Conservation (phyloP, 2,329 filamentous ascomycete genomes). For the Ophiostoma triangulosporum region DNA sequence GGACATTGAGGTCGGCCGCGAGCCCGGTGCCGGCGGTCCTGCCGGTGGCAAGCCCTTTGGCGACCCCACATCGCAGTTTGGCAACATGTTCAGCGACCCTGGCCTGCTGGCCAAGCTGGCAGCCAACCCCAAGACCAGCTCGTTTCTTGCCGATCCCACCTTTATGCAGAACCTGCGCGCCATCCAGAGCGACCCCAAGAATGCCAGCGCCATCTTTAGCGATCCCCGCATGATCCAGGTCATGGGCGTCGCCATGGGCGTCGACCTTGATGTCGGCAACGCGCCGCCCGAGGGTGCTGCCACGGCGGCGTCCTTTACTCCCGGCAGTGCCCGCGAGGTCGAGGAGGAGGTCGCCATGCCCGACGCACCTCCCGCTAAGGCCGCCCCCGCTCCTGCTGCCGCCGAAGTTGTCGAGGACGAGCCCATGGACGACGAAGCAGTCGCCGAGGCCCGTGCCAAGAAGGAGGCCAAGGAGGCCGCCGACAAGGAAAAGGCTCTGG, state of each 20-base stretch:
- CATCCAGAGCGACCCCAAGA: slow-evolving; percentile 67
- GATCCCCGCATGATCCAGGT: slow-evolving; percentile 91
- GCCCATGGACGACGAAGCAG: slow-evolving; percentile 32
- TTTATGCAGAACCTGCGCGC: slow-evolving; percentile 88
- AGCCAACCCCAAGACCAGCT: slow-evolving; percentile 82
- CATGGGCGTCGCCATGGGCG: slow-evolving; percentile 81
- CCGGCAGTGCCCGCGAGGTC: slow-evolving; percentile 14
- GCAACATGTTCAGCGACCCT: slow-evolving; percentile 88
- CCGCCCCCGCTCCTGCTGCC: slow-evolving; percentile 27
- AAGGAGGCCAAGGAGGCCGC: slow-evolving; percentile 86
- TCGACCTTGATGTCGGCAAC: slow-evolving; percentile 65
- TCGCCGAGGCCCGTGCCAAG: slow-evolving; percentile 53
- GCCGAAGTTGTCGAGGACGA: slow-evolving; percentile 29
- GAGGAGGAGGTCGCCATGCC: slow-evolving; percentile 70
- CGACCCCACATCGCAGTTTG: slow-evolving; percentile 32
- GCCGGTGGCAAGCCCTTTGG: slow-evolving; percentile 37
- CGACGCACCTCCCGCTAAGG: slow-evolving; percentile 32
- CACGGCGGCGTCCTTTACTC: slow-evolving; percentile 17
- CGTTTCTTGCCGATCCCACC: slow-evolving; percentile 62
- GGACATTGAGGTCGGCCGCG: slow-evolving; percentile 43
- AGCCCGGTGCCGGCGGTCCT: slow-evolving; percentile 3
- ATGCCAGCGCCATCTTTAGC: slow-evolving; percentile 65
- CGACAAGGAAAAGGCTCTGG: slow-evolving; percentile 86
- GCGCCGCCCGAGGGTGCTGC: slow-evolving; percentile 13
- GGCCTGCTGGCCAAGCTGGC: slow-evolving; percentile 82